These are phyloP conservation scores for Chytridium lagenaria DNA, from an alignment of 371 early-diverging fungal species.

Conservation along the genomic window DNA sequence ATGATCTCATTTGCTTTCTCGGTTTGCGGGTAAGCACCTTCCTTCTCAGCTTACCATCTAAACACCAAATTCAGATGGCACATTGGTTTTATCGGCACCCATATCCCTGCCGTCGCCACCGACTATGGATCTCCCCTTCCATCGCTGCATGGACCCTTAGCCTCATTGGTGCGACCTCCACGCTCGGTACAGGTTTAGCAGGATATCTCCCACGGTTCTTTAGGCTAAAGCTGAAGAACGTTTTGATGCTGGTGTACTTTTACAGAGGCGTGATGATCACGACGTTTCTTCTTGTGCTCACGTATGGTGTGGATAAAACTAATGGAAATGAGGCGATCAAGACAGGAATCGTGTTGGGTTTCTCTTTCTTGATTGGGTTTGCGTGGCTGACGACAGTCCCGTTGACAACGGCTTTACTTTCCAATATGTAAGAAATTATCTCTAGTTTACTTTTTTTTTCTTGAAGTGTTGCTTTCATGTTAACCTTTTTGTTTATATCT, in stretches of 20 bases:
- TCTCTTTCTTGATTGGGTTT: constrained; percentile 22
- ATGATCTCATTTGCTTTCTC: constrained; percentile 19
- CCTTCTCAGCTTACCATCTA: background rate
- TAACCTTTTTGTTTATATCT: background rate
- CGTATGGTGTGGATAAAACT: background rate
- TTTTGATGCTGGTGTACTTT: constrained; percentile 7
- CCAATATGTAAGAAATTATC: constrained; percentile 29
- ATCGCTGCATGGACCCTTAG: constrained; percentile 22
- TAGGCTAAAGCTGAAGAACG: background rate
- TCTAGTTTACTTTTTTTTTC: background rate
- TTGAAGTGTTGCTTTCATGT: background rate
- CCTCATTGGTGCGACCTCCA: constrained; percentile 18
- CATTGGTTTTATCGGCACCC: constrained; percentile 29
- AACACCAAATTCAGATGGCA: constrained; percentile 11
- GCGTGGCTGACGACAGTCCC: constrained; percentile 57
- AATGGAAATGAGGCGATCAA: background rate
- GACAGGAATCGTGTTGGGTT: constrained; percentile 6
- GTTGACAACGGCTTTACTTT: constrained; percentile 49
- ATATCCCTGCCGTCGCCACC: constrained; percentile 6
- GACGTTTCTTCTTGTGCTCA: background rate
- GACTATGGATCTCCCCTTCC: constrained; percentile 19
- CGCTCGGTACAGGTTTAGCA: constrained; percentile 22
- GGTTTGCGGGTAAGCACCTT: constrained; percentile 19
- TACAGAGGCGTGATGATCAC: background rate
- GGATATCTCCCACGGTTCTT: constrained; percentile 19